phyloP scores from a whole-genome alignment of 768 basidiomycete genomes.

The Pleurotus cornucopiae region DNA sequence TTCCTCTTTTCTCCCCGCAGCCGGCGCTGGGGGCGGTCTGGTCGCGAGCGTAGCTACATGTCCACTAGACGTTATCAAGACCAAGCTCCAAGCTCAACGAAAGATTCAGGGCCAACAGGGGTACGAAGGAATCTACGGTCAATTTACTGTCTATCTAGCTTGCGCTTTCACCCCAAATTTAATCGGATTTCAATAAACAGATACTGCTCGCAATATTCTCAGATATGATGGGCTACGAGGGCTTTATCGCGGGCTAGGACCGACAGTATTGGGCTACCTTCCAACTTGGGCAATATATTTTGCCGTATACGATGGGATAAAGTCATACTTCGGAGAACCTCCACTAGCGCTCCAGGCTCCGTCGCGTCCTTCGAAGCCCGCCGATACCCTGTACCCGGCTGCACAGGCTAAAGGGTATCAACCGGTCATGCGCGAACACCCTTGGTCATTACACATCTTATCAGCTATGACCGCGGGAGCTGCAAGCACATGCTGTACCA shows the following conservation, averaged over 20 bases:
- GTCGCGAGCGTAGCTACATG: constrained; percentile 92
- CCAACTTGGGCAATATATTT: constrained; percentile 99
- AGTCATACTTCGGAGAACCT: constrained; percentile 71
- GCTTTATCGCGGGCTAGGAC: constrained; percentile 94
- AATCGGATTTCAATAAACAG: constrained; percentile 30
- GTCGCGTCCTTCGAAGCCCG: constrained; percentile 12
- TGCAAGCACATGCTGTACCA: constrained; percentile 88
- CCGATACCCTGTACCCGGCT: constrained; percentile 68
- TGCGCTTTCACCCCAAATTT: background rate
- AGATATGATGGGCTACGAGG: constrained; percentile 76
- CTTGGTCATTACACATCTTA: constrained; percentile 84
- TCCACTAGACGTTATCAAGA: constrained; percentile 97
- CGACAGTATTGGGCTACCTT: constrained; percentile 93
- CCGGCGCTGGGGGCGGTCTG: constrained; percentile 94
- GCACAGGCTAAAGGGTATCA: constrained; percentile 85
- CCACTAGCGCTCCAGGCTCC: constrained; percentile 32
- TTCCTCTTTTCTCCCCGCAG: constrained; percentile 30
- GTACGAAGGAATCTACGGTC: constrained; percentile 77
- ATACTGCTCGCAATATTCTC: constrained; percentile 55
- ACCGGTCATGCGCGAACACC: constrained; percentile 73
- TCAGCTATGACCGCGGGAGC: constrained; percentile 97
- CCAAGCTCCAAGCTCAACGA: constrained; percentile 93
- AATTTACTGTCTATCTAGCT: constrained; percentile 19
- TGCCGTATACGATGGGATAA: constrained; percentile 95
- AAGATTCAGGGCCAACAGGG: constrained; percentile 61